phyloP scores from a whole-genome alignment of 2,329 filamentous ascomycete genomes.

The Phaeoacremonium minimum region DNA sequence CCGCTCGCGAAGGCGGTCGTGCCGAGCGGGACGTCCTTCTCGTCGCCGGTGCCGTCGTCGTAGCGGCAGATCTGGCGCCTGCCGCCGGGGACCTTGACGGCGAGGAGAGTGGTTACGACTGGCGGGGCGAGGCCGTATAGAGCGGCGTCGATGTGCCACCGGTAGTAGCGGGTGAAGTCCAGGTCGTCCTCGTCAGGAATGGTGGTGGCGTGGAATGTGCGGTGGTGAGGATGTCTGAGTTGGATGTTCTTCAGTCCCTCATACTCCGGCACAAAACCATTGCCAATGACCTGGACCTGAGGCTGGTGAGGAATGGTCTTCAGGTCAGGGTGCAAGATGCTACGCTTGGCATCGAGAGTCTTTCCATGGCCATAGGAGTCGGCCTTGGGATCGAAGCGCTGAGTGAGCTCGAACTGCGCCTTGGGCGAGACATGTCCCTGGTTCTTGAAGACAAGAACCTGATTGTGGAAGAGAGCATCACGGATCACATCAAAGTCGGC shows the following conservation, averaged over 20 bases:
- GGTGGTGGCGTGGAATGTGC: slow-evolving; percentile 65
- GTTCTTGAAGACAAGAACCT: slow-evolving; percentile 68
- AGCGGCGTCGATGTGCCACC: slow-evolving; percentile 79
- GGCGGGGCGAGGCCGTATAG: slow-evolving; percentile 73
- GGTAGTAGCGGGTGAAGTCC: slow-evolving; percentile 58
- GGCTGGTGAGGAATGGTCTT: slow-evolving; percentile 79
- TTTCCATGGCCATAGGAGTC: slow-evolving; percentile 72
- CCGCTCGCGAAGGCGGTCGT: slow-evolving; percentile 74
- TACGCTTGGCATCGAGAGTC: slow-evolving; percentile 60
- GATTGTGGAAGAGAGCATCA: slow-evolving; percentile 62
- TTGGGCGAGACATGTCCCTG: slow-evolving; percentile 61
- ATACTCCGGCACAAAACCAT: slow-evolving; percentile 65
- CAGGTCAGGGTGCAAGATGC: slow-evolving; percentile 71
- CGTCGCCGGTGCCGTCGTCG: slow-evolving; percentile 66
- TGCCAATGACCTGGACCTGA: slow-evolving; percentile 76
- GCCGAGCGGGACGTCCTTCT: slow-evolving; percentile 64
- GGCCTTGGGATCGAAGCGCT: slow-evolving; percentile 64
- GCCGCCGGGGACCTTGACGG: slow-evolving; percentile 67
- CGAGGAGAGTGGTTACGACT: slow-evolving; percentile 67
- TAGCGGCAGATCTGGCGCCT: slow-evolving; percentile 65
- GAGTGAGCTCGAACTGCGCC: slow-evolving; percentile 71
- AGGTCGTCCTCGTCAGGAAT: slow-evolving; percentile 49
- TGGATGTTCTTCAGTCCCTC: slow-evolving; percentile 66
- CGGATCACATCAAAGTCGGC: slow-evolving; percentile 61
- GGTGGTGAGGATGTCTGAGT: slow-evolving; percentile 72